Evolutionary conservation across 1,284 basidiomycete genomes (phyloP).

Genomic region (Mycosarcoma mackinlayi): DNA sequence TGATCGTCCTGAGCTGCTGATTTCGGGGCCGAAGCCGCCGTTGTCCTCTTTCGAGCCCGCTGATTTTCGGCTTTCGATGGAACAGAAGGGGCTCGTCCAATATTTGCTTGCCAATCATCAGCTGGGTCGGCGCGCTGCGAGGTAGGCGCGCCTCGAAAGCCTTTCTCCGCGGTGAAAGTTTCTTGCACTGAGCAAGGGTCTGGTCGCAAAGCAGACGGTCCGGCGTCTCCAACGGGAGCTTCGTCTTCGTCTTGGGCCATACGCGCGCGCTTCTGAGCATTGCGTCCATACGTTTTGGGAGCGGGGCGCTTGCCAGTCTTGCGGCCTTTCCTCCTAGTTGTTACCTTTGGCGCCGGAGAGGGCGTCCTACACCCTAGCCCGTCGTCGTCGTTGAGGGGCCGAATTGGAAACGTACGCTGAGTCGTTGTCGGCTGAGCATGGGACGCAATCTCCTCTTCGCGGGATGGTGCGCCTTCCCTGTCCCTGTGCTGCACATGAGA

Average conservation of each 20-base stretch:
- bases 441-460: neutral
- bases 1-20: too few species aligned
- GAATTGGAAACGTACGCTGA: neutral
- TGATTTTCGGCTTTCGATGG: too few species aligned
- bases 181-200: neutral
- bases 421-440: neutral
- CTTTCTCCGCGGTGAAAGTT: neutral
- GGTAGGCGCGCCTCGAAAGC: too few species aligned
- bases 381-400: neutral
- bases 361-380: neutral
- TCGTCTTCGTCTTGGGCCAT: neutral
- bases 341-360: neutral
- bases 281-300: neutral
- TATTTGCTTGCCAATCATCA: too few species aligned
- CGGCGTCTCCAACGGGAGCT: neutral
- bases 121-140: too few species aligned
- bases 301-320: neutral
- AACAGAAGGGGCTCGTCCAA: too few species aligned
- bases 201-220: neutral
- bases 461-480: neutral
- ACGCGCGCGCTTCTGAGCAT: neutral
- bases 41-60: too few species aligned
- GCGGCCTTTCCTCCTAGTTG: neutral
- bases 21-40: too few species aligned
- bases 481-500: neutral